Evolutionary conservation across 2,329 filamentous ascomycete genomes (phyloP).

Genomic region (Cladophialophora bantiana): DNA sequence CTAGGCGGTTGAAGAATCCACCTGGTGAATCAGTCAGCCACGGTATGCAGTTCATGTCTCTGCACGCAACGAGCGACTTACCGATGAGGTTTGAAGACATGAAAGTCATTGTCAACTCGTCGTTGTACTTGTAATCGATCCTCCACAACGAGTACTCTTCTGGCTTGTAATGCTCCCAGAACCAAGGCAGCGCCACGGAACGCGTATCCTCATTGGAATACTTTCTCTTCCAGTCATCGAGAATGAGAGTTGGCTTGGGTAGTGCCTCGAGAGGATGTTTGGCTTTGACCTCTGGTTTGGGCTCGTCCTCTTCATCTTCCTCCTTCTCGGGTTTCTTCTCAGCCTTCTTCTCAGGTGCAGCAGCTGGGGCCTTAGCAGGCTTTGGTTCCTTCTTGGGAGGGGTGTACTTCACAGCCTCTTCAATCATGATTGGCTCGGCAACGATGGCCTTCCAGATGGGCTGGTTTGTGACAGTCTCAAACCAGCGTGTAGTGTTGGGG

Average conservation of each 20-base stretch:
- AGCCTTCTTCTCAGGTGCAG: slow-evolving; percentile 60
- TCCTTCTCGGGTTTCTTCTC: slow-evolving; percentile 58
- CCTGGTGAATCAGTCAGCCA: slow-evolving; percentile 49
- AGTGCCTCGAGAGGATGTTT: slow-evolving; percentile 96
- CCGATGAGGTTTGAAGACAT: slow-evolving; percentile 99
- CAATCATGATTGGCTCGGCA: slow-evolving; percentile 77
- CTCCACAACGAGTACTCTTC: slow-evolving; percentile 96
- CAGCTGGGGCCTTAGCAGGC: slow-evolving; percentile 70
- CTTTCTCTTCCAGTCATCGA: slow-evolving; percentile 98
- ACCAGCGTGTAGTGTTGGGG: slow-evolving; percentile 93
- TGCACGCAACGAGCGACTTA: slow-evolving; percentile 45
- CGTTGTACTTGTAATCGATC: slow-evolving; percentile 98
- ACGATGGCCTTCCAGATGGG: slow-evolving; percentile 84
- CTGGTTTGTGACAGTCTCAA: slow-evolving; percentile 91
- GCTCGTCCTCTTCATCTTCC: slow-evolving; percentile 65
- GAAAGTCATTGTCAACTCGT: slow-evolving; percentile 96
- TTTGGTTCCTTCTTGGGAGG: slow-evolving; percentile 74
- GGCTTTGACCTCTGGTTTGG: slow-evolving; percentile 72
- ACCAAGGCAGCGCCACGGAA: slow-evolving; percentile 86
- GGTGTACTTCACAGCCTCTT: slow-evolving; percentile 76
- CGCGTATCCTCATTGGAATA: slow-evolving; percentile 96
- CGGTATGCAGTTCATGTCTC: slow-evolving; percentile 21
- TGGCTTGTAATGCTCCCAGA: slow-evolving; percentile 95
- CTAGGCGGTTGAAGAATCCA: slow-evolving; percentile 96
- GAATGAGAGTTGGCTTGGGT: slow-evolving; percentile 76